Evolutionary conservation across 2,329 filamentous ascomycete genomes (phyloP).

Genomic region (Fusarium foetens): DNA sequence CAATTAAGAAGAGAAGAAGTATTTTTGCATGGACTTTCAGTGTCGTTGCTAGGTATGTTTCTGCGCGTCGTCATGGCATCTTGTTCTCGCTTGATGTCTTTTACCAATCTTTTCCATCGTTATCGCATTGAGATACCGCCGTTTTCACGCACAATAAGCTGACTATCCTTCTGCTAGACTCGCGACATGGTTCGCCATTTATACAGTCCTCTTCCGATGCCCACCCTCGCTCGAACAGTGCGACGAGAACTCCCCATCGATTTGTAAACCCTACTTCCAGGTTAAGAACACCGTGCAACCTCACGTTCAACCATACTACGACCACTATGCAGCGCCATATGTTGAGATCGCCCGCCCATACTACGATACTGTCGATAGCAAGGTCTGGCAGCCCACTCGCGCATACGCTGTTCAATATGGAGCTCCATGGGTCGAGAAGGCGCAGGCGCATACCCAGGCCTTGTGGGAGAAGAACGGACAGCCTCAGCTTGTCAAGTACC

Average conservation of each 20-base stretch:
- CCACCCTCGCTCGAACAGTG: constrained; percentile 75
- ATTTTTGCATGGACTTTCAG: constrained; percentile 56
- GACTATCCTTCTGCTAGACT: constrained; percentile 62
- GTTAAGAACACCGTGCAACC: constrained; percentile 72
- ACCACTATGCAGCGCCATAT: constrained; percentile 84
- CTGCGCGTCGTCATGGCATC: constrained; percentile 8
- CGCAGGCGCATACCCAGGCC: constrained; percentile 70
- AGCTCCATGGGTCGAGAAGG: constrained; percentile 76
- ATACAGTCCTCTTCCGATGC: constrained; percentile 85
- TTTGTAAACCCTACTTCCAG: constrained; percentile 87
- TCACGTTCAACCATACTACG: constrained; percentile 85
- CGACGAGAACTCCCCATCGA: constrained; percentile 73
- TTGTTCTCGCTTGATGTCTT: background rate
- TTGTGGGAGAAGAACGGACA: constrained; percentile 84
- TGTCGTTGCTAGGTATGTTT: constrained; percentile 63
- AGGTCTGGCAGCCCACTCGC: constrained; percentile 75
- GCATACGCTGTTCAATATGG: constrained; percentile 77
- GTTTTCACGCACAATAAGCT: background rate
- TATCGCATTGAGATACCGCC: background rate
- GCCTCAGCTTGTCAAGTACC: constrained; percentile 76
- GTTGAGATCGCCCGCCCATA: constrained; percentile 82
- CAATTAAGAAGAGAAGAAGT: constrained; percentile 40
- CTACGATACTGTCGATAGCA: constrained; percentile 68
- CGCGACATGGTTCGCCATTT: constrained; percentile 84
- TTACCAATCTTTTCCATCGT: constrained; percentile 10